Conservation (phyloP, 164 flowering plant species). For the Dillenia turbinata region DNA sequence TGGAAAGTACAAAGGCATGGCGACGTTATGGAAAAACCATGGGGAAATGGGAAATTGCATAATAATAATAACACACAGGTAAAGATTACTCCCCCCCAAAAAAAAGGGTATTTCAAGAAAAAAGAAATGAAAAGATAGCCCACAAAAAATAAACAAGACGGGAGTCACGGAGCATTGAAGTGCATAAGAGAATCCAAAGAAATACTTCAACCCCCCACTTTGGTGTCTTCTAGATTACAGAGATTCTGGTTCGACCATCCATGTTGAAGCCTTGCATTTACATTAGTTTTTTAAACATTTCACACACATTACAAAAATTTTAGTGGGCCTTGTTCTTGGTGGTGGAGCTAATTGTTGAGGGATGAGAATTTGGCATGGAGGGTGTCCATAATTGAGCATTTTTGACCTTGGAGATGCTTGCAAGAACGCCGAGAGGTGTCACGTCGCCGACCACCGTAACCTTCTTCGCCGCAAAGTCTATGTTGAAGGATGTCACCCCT, state of each 20-base stretch:
- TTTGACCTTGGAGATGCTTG: slow-evolving; percentile 81
- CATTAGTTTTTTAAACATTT: too few relatives aligned
- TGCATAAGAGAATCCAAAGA: slow-evolving; percentile 4
- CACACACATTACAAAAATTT: background rate
- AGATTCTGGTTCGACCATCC: slow-evolving; percentile 2
- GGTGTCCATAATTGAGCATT: slow-evolving; percentile 88
- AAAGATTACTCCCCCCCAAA: slow-evolving; percentile 5
- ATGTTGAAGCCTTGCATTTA: background rate
- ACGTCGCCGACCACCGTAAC: slow-evolving; percentile 82
- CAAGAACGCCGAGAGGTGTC: slow-evolving; percentile 67
- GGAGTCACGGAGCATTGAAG: background rate
- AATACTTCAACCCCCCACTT: background rate
- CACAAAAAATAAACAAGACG: too few relatives aligned
- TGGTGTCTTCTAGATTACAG: background rate
- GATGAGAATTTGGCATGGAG: slow-evolving; percentile 22
- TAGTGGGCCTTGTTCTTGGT: too few relatives aligned
- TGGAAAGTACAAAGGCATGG: too few relatives aligned
- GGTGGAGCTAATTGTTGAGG: slow-evolving; percentile 19
- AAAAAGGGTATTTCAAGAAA: too few relatives aligned
- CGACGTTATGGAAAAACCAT: too few relatives aligned
- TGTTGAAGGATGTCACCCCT: slow-evolving; percentile 87
- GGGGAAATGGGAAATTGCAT: too few relatives aligned
- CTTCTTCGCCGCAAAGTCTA: slow-evolving; percentile 71
- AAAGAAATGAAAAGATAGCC: background rate
- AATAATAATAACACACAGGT: background rate